Conservation (phyloP, 192 early-diverging fungal genomes). For the Kappamyces sp. region DNA sequence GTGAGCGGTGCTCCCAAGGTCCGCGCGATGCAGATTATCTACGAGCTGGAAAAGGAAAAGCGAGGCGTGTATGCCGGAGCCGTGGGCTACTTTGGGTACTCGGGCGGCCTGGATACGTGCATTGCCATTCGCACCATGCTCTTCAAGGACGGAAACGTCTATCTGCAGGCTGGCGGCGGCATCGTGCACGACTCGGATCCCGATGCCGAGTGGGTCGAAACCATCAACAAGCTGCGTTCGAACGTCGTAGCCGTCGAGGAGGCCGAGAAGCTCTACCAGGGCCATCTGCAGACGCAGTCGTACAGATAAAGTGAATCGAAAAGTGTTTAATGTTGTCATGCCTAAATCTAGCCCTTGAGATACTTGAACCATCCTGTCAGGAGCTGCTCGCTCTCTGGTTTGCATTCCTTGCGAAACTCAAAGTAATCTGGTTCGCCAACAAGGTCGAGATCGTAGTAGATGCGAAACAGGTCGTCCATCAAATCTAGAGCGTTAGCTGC, state of each 20-base stretch:
- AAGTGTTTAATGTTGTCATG: neutral
- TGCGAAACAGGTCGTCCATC: slow-evolving; percentile 38
- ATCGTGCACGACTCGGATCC: slow-evolving; percentile 95
- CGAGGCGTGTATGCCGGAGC: slow-evolving; percentile 72
- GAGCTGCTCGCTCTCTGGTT: slow-evolving; percentile 16
- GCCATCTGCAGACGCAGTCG: slow-evolving; percentile 20
- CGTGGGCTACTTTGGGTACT: slow-evolving; percentile 93
- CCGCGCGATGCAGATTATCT: slow-evolving; percentile 91
- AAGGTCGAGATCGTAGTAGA: slow-evolving; percentile 30
- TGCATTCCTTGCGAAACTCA: slow-evolving; percentile 19
- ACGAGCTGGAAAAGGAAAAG: slow-evolving; percentile 82
- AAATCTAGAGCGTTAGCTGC: slow-evolving; percentile 16
- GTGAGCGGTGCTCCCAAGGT: slow-evolving; percentile 99
- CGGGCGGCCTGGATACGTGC: slow-evolving; percentile 90
- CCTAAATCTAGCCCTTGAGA: slow-evolving; percentile 13
- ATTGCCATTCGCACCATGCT: slow-evolving; percentile 99
- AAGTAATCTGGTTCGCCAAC: slow-evolving; percentile 24
- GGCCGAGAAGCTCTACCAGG: slow-evolving; percentile 61
- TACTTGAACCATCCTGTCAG: slow-evolving; percentile 30
- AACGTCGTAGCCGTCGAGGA: slow-evolving; percentile 81
- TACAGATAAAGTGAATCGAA: neutral
- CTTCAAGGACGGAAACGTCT: slow-evolving; percentile 91
- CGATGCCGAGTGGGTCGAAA: slow-evolving; percentile 90
- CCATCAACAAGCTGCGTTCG: slow-evolving; percentile 88
- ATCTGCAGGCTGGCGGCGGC: slow-evolving; percentile 94